Conservation (phyloP, 2,329 filamentous ascomycete genomes). For the Alternaria tenuissima region DNA sequence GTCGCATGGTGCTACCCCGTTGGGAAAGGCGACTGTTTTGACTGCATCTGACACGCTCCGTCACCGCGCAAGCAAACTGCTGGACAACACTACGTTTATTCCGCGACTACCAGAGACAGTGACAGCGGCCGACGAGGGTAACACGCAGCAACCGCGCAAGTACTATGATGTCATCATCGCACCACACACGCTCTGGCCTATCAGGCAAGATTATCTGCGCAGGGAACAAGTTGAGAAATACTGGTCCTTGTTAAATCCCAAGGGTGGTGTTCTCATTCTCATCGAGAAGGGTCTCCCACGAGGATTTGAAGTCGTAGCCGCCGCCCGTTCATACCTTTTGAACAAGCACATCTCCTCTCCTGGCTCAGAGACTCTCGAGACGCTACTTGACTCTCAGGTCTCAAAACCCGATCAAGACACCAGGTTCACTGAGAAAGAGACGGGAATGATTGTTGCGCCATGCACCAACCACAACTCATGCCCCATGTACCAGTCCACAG, state of each 20-base stretch:
- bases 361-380: conserved; percentile 55
- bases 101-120: conserved; percentile 89
- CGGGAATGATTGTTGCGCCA: conserved; percentile 68
- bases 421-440: conserved; percentile 58
- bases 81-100: conserved; percentile 91
- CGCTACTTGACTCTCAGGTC: conserved; percentile 49
- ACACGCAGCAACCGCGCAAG: conserved; percentile 65
- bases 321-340: conserved; percentile 80
- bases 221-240: conserved; percentile 85
- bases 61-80: conserved; percentile 75
- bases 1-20: conserved; percentile 54
- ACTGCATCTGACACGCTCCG: conserved; percentile 78
- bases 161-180: conserved; percentile 90
- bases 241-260: conserved; percentile 83
- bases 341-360: conserved; percentile 76
- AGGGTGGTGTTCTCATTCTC: conserved; percentile 85
- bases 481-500: conserved; percentile 83
- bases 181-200: conserved; percentile 79
- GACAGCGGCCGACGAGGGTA: conserved; percentile 63
- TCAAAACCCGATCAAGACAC: conserved; percentile 49
- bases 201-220: conserved; percentile 78
- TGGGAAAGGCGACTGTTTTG: conserved; percentile 81
- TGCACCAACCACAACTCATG: conserved; percentile 91
- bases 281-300: conserved; percentile 90
- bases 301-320: conserved; percentile 91